Percentiles rank a stretch among this genome's conserved stretches.
phyloP scores from a whole-genome alignment of 371 early-diverging fungal species.

The Choanephora cucurbitarum region DNA sequence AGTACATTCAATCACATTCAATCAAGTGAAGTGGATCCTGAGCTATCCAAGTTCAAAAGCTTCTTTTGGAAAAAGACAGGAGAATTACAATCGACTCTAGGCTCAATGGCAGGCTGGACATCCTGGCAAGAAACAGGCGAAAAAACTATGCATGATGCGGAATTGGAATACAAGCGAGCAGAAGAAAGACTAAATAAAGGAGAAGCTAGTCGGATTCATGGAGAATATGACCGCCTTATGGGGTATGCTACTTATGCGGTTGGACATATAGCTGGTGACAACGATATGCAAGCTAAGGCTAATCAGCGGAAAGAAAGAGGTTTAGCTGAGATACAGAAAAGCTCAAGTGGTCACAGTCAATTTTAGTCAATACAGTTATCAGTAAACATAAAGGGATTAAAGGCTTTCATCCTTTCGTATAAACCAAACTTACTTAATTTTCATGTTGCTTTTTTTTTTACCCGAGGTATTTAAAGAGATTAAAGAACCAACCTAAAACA shows the following conservation, averaged over 20 bases:
- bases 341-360: too few species aligned
- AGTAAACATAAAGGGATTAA: too few species aligned
- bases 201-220: conserved; percentile 40
- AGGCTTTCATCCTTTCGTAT: too few species aligned
- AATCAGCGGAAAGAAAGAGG: conserved; percentile 30
- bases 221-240: conserved; percentile 46
- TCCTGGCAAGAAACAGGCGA: conserved; percentile 30
- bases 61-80: conserved; percentile 38
- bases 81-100: conserved; percentile 33
- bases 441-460: too few species aligned
- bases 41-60: conserved; percentile 27
- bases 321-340: conserved; percentile 24
- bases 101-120: conserved; percentile 27
- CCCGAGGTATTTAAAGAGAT: too few species aligned
- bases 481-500: too few species aligned
- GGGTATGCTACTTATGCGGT: conserved; percentile 33
- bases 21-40: conserved; percentile 23
- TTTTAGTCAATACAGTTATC: too few species aligned
- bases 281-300: conserved; percentile 42
- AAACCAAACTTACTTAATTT: too few species aligned
- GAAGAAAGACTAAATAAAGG: conserved; percentile 21
- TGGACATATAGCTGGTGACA: conserved; percentile 46
- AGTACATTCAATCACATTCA: not conserved
- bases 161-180: conserved; percentile 30
- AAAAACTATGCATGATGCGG: conserved; percentile 28